These are phyloP conservation scores for Claviceps paspali DNA, from an alignment of 2,329 filamentous ascomycete species.

Conservation along the genomic window DNA sequence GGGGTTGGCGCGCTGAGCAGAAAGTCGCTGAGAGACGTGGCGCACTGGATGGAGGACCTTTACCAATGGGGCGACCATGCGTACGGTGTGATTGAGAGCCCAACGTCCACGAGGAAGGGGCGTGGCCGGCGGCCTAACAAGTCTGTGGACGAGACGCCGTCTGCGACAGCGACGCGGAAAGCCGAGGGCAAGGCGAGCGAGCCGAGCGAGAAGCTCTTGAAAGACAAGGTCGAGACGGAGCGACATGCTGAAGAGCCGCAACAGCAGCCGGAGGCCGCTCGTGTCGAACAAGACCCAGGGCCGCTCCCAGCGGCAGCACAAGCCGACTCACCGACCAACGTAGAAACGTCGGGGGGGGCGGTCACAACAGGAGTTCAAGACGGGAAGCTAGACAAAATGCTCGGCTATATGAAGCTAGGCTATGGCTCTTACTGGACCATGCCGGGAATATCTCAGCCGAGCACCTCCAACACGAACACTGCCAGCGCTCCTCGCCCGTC, in stretches of 20 bases:
- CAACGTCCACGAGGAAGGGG: conserved; percentile 45
- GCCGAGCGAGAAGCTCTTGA: not conserved
- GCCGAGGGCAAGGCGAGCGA: not conserved
- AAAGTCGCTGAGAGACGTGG: conserved; percentile 55
- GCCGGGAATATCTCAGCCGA: conserved; percentile 11
- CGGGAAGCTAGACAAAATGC: conserved; percentile 36
- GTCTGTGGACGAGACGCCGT: conserved; percentile 2
- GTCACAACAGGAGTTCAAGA: conserved; percentile 13
- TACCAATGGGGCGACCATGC: conserved; percentile 72
- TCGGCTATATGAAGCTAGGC: conserved; percentile 50
- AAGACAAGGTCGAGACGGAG: not conserved
- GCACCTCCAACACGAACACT: too few species aligned
- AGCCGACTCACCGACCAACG: not conserved
- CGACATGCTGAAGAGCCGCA: not conserved
- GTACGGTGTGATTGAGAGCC: conserved; percentile 73
- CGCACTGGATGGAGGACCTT: conserved; percentile 77
- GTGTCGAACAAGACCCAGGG: not conserved
- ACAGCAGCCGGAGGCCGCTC: not conserved
- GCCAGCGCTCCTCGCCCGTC: conserved; percentile 5
- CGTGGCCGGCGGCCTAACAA: conserved; percentile 19
- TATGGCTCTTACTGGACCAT: conserved; percentile 53
- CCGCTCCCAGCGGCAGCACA: not conserved
- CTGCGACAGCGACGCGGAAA: not conserved
- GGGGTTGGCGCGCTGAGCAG: conserved; percentile 61
- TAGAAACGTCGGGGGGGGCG: not conserved